A percentile compares a stretch with the other conserved stretches of the same genome.
Evolutionary conservation across 148 eudicot species (phyloP).

Genomic region (Fagopyrum tataricum): DNA sequence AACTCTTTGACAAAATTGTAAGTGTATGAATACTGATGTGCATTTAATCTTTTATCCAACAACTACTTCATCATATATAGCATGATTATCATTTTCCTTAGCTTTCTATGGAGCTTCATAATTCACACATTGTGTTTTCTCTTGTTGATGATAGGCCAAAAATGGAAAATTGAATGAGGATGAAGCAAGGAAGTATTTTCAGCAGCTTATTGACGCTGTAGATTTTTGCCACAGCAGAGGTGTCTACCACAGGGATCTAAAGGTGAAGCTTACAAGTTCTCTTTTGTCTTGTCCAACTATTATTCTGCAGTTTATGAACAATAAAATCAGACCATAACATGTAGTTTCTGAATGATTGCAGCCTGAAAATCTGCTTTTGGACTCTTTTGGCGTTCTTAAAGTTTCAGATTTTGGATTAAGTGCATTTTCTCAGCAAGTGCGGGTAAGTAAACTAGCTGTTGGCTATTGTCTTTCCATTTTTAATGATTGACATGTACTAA

Average conservation of each 20-base stretch:
- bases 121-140: neutral
- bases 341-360: slow-evolving; percentile 20
- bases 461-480: neutral
- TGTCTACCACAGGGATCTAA: slow-evolving; percentile 84
- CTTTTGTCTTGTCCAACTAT: neutral
- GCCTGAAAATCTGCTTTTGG: slow-evolving; percentile 91
- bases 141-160: slow-evolving; percentile 38
- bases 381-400: slow-evolving; percentile 68
- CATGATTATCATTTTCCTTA: neutral
- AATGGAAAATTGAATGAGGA: slow-evolving; percentile 67
- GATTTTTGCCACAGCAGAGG: slow-evolving; percentile 99
- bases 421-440: slow-evolving; percentile 71
- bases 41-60: neutral
- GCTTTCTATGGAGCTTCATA: neutral
- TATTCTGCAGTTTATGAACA: neutral
- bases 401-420: slow-evolving; percentile 89
- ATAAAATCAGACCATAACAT: neutral
- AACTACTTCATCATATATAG: neutral
- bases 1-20: slow-evolving; percentile 87
- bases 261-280: slow-evolving; percentile 33
- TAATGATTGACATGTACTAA: neutral
- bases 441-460: slow-evolving; percentile 34
- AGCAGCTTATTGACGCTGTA: slow-evolving; percentile 85
- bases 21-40: neutral
- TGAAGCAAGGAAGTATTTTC: slow-evolving; percentile 81